A percentile compares a stretch with the other conserved stretches of the same genome.
Evolutionary conservation across 306 rosid genomes (phyloP).

Genomic region (Malus orientalis): DNA sequence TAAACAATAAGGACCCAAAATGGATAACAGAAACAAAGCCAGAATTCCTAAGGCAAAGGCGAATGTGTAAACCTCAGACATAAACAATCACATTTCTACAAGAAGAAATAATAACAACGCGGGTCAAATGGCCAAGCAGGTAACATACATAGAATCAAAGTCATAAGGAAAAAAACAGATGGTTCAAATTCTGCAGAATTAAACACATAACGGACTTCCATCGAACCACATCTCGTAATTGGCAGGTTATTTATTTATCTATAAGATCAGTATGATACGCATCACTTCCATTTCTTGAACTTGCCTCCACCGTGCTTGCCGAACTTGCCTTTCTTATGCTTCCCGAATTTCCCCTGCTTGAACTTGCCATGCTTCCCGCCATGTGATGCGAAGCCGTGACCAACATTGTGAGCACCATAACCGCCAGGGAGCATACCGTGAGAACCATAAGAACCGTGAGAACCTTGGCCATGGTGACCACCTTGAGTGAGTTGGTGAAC

Average conservation of each 20-base stretch:
- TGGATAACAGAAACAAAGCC: too few relatives aligned
- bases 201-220: background rate
- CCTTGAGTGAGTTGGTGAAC: slow-evolving; percentile 37
- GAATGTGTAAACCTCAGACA: background rate
- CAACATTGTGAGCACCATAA: background rate
- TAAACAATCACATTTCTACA: background rate
- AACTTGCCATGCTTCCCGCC: slow-evolving; percentile 12
- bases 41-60: too few relatives aligned
- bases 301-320: slow-evolving; percentile 38
- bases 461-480: slow-evolving; percentile 7
- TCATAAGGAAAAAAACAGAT: background rate
- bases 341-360: slow-evolving; percentile 30
- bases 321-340: slow-evolving; percentile 28
- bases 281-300: slow-evolving; percentile 47
- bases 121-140: background rate
- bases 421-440: background rate
- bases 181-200: background rate
- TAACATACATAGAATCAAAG: background rate
- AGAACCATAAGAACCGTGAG: background rate
- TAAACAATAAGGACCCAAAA: too few relatives aligned
- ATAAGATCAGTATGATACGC: background rate
- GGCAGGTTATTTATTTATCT: background rate
- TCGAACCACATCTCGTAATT: background rate
- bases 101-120: background rate
- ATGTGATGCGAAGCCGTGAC: slow-evolving; percentile 4